Evolutionary conservation across 2,329 filamentous ascomycete genomes (phyloP).

Genomic region (Chaetomiaceae sp.): DNA sequence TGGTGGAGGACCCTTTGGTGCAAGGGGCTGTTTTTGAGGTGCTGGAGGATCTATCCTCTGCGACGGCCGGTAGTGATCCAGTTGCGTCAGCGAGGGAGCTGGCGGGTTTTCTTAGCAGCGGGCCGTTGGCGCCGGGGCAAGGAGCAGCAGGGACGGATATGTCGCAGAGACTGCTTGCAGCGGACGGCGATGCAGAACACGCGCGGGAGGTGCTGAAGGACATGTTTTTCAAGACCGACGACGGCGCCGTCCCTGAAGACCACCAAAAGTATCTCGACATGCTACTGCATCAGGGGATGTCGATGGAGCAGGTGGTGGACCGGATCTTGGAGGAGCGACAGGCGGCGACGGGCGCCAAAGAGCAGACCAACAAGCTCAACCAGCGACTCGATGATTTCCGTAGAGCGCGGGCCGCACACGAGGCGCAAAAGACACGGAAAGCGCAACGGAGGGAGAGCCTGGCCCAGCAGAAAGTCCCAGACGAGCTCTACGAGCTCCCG

Average conservation of each 20-base stretch:
- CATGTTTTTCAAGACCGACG: slow-evolving; percentile 22
- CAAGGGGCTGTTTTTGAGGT: slow-evolving; percentile 21
- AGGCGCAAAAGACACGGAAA: slow-evolving; percentile 29
- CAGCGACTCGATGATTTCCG: slow-evolving; percentile 29
- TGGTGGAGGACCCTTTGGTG: slow-evolving; percentile 21
- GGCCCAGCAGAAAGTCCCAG: slow-evolving; percentile 22
- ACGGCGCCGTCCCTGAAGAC: slow-evolving; percentile 22
- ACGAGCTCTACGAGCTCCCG: slow-evolving; percentile 29
- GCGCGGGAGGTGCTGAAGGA: slow-evolving; percentile 23
- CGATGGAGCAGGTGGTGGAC: slow-evolving; percentile 29
- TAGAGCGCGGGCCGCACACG: slow-evolving; percentile 26
- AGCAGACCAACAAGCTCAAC: slow-evolving; percentile 29
- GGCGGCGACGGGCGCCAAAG: slow-evolving; percentile 20
- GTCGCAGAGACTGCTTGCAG: slow-evolving; percentile 19
- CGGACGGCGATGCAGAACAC: slow-evolving; percentile 15
- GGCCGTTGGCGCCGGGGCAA: slow-evolving; percentile 16
- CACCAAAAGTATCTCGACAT: slow-evolving; percentile 27
- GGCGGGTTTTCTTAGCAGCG: slow-evolving; percentile 20
- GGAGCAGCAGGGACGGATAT: slow-evolving; percentile 2
- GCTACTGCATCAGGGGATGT: slow-evolving; percentile 20
- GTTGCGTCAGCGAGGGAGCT: slow-evolving; percentile 15
- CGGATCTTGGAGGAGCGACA: slow-evolving; percentile 26
- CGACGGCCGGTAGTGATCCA: slow-evolving; percentile 1
- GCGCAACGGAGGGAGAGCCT: slow-evolving; percentile 20
- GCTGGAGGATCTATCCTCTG: slow-evolving; percentile 20